Percentiles rank a stretch among this genome's conserved stretches.
phyloP scores from a whole-genome alignment of 495 filamentous ascomycete species.

The Paragyromitra xinjiangensis region DNA sequence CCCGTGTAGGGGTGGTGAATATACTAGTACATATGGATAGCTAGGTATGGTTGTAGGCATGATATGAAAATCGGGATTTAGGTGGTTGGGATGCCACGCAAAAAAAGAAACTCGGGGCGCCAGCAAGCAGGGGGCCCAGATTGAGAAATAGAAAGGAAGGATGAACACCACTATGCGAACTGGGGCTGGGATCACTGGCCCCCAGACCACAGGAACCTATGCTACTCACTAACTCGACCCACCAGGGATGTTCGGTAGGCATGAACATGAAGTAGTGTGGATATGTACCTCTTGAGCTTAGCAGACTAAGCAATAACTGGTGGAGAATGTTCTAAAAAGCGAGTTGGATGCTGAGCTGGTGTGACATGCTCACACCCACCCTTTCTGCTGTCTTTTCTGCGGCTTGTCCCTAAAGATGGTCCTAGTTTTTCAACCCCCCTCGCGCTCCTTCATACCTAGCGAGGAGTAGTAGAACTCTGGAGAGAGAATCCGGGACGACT shows the following conservation, averaged over 20 bases:
- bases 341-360: conserved; percentile 39
- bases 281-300: conserved; percentile 48
- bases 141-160: conserved; percentile 45
- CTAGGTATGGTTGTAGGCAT: conserved; percentile 44
- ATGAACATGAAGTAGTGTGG: conserved; percentile 43
- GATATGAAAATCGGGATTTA: conserved; percentile 36
- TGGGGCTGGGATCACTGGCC: conserved; percentile 39
- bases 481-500: conserved; percentile 12
- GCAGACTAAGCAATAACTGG: conserved; percentile 48
- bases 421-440: conserved; percentile 40
- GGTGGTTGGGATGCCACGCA: conserved; percentile 47
- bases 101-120: conserved; percentile 47
- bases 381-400: conserved; percentile 39
- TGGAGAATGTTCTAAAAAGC: conserved; percentile 46
- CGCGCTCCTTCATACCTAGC: conserved; percentile 33
- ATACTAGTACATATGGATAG: conserved; percentile 51
- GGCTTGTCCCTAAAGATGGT: conserved; percentile 48
- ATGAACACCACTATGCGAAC: conserved; percentile 34
- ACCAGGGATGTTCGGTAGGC: conserved; percentile 39
- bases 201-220: conserved; percentile 39
- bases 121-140: conserved; percentile 50
- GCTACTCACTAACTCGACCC: conserved; percentile 19
- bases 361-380: conserved; percentile 40
- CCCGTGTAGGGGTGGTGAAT: conserved; percentile 35
- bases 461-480: conserved; percentile 26